Conservation (phyloP, 176 grass and related monocot species). For the Avena atlantica region DNA sequence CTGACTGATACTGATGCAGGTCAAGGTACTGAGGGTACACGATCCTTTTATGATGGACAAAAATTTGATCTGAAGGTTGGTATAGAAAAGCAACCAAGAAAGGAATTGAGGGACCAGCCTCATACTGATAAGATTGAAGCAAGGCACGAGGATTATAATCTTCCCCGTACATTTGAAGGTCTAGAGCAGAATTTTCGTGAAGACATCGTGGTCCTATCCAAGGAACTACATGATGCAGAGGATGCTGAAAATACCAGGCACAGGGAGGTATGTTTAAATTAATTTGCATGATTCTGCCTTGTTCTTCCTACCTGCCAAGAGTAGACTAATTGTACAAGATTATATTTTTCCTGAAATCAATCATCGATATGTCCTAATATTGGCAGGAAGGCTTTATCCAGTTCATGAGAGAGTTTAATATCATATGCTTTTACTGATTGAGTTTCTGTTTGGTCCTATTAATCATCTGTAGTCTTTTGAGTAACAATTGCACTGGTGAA, state of each 20-base stretch:
- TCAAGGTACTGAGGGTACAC: conserved; percentile 49
- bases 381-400: conserved; percentile 7
- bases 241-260: conserved; percentile 85
- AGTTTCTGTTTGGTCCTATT: not conserved
- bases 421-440: conserved; percentile 2
- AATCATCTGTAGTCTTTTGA: not conserved
- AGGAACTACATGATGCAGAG: conserved; percentile 87
- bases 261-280: conserved; percentile 66
- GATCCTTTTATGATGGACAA: conserved; percentile 66
- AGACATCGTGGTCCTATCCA: conserved; percentile 70
- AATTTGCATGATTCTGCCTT: conserved; percentile 27
- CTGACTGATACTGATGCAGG: conserved; percentile 42
- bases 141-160: conserved; percentile 56
- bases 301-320: conserved; percentile 12
- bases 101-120: conserved; percentile 56
- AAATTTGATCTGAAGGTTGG: conserved; percentile 71
- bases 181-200: conserved; percentile 89
- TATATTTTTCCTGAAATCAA: conserved; percentile 12
- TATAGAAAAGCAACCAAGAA: conserved; percentile 61
- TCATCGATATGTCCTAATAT: not conserved
- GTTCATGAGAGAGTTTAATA: not conserved
- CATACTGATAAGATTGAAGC: conserved; percentile 52
- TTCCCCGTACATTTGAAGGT: conserved; percentile 78
- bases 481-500: not conserved
- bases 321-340: not conserved